phyloP scores from a whole-genome alignment of 2,329 filamentous ascomycete genomes.

The Sporothrix curviconia region DNA sequence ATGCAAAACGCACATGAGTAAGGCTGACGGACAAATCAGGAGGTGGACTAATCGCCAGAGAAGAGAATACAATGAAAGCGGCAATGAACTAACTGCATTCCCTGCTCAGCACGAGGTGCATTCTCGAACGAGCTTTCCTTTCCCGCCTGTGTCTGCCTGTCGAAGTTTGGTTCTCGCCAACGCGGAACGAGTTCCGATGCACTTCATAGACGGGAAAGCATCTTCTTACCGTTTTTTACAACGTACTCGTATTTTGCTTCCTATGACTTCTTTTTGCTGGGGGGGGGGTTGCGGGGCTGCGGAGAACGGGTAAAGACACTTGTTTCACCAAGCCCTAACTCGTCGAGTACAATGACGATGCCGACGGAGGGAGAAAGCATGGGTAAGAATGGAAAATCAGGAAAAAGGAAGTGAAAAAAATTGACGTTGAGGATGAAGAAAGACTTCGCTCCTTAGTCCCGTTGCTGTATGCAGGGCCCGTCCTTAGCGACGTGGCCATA shows the following conservation, averaged over 20 bases:
- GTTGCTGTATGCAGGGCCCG: neutral
- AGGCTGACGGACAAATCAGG: neutral
- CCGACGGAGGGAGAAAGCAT: neutral
- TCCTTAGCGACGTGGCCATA: neutral
- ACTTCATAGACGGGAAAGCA: too few relatives aligned
- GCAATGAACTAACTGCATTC: too few relatives aligned
- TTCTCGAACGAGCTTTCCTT: neutral
- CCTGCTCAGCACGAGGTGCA: too few relatives aligned
- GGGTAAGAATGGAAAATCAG: too few relatives aligned
- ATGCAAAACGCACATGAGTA: neutral
- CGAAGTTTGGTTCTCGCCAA: neutral
- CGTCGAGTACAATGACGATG: constrained; percentile 4
- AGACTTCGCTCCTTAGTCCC: neutral
- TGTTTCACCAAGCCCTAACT: constrained; percentile 1
- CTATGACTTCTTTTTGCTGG: neutral
- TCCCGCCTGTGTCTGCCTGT: neutral
- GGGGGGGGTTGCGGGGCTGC: too few relatives aligned
- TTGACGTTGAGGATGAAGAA: neutral
- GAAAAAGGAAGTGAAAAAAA: neutral
- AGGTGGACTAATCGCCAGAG: neutral
- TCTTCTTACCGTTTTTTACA: neutral
- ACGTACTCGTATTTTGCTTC: neutral
- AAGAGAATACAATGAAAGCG: too few relatives aligned
- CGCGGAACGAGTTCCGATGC: neutral
- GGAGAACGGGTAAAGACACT: neutral